These are phyloP conservation scores for Sporothrix inflata DNA, from an alignment of 2,329 filamentous ascomycete species.

Conservation along the genomic window DNA sequence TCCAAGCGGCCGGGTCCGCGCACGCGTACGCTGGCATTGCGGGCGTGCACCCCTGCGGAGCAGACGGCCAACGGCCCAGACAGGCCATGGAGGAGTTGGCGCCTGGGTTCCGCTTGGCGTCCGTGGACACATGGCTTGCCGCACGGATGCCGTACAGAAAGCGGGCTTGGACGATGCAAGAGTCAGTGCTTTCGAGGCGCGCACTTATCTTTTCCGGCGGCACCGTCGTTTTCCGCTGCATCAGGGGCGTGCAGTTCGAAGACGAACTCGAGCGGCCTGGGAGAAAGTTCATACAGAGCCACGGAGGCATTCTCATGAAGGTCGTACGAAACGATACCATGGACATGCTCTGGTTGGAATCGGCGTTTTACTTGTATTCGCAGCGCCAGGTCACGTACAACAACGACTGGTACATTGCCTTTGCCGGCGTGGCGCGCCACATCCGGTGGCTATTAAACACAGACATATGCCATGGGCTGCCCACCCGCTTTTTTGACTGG, in stretches of 20 bases:
- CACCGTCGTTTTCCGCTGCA: not conserved
- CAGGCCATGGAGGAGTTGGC: not conserved
- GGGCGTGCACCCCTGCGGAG: not conserved
- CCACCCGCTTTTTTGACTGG: slow-evolving; percentile 1
- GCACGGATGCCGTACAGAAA: not conserved
- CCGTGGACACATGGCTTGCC: too few species aligned
- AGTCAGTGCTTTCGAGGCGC: not conserved
- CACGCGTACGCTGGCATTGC: not conserved
- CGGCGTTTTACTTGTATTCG: too few species aligned
- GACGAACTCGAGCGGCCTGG: too few species aligned
- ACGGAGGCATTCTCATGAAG: too few species aligned
- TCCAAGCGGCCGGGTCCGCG: not conserved
- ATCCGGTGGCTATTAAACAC: not conserved
- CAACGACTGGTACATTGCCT: not conserved
- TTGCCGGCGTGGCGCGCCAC: not conserved
- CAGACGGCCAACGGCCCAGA: not conserved
- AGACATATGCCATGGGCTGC: not conserved
- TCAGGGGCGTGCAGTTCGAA: too few species aligned
- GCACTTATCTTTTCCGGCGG: not conserved
- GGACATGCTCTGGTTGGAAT: too few species aligned
- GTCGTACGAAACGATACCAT: too few species aligned
- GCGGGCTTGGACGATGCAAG: not conserved
- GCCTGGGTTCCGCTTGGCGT: not conserved
- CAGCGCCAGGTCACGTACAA: not conserved
- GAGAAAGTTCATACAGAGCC: too few species aligned